Evolutionary conservation across 208 protist species (phyloP).

Genomic region (Angomonas deanei): DNA sequence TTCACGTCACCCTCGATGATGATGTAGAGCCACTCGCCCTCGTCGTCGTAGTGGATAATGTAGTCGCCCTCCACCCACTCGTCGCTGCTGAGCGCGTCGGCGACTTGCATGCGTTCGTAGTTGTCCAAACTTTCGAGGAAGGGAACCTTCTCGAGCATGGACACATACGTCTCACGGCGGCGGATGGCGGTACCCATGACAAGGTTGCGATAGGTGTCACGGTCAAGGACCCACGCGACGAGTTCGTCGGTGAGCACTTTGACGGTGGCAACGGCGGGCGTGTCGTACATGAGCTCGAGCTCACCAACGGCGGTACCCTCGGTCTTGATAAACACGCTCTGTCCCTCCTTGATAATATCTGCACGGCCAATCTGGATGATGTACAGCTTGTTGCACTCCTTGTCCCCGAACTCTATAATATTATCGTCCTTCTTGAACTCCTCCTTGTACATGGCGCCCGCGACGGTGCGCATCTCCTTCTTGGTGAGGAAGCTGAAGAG

Average conservation of each 20-base stretch:
- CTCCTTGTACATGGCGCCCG: conserved; percentile 73
- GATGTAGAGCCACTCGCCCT: conserved; percentile 90
- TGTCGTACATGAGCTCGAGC: conserved; percentile 89
- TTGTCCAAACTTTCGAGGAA: conserved; percentile 75
- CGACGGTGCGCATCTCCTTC: conserved; percentile 60
- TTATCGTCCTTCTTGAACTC: conserved; percentile 71
- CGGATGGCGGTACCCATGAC: conserved; percentile 87
- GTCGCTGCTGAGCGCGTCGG: conserved; percentile 80
- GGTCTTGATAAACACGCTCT: conserved; percentile 86
- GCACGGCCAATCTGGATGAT: conserved; percentile 78
- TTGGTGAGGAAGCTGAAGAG: conserved; percentile 81
- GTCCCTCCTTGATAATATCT: conserved; percentile 85
- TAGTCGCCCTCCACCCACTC: conserved; percentile 75
- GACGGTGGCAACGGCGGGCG: conserved; percentile 77
- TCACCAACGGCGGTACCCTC: conserved; percentile 84
- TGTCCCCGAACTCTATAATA: conserved; percentile 69
- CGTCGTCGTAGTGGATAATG: conserved; percentile 84
- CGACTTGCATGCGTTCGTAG: conserved; percentile 85
- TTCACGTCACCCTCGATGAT: conserved; percentile 83
- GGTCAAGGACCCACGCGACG: conserved; percentile 85
- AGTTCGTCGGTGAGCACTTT: conserved; percentile 67
- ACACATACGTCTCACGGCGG: conserved; percentile 71
- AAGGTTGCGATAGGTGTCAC: conserved; percentile 87
- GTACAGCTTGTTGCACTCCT: conserved; percentile 79
- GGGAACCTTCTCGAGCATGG: conserved; percentile 68